A percentile compares a stretch with the other conserved stretches of the same genome.
Conservation (phyloP, 202 grass and related monocot species). For the Setaria italica region DNA sequence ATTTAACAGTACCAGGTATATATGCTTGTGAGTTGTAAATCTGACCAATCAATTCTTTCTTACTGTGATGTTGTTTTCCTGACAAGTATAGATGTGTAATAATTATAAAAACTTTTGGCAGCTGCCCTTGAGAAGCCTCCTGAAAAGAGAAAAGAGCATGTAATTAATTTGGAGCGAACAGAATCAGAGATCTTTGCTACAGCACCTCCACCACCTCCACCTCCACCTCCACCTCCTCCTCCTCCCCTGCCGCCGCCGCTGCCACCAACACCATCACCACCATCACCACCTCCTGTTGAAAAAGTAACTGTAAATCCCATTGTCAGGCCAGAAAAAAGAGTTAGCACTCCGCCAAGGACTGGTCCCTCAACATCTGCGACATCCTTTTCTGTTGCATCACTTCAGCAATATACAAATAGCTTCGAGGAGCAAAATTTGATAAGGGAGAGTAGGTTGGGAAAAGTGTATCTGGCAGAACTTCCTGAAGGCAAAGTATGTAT, state of each 20-base stretch:
- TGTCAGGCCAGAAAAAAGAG: conserved; percentile 47
- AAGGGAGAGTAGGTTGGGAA: conserved; percentile 72
- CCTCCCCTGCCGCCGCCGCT: background rate
- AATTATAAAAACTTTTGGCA: conserved; percentile 51
- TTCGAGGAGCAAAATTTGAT: conserved; percentile 81
- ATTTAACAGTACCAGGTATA: conserved; percentile 63
- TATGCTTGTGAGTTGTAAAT: conserved; percentile 14
- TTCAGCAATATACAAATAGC: conserved; percentile 91
- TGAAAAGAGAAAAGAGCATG: conserved; percentile 67
- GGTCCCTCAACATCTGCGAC: conserved; percentile 58
- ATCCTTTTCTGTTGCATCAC: conserved; percentile 83
- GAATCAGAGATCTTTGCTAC: conserved; percentile 70
- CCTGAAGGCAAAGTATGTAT: conserved; percentile 71
- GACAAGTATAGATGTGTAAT: conserved; percentile 16
- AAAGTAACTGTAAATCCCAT: conserved; percentile 59
- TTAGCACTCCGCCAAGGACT: conserved; percentile 49
- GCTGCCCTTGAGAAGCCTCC: conserved; percentile 56
- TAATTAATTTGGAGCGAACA: conserved; percentile 70
- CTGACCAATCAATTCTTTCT: conserved; percentile 22
- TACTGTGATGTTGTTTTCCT: conserved; percentile 38
- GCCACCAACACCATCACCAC: background rate
- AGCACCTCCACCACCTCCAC: conserved; percentile 62
- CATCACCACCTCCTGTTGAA: conserved; percentile 35
- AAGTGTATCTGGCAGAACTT: conserved; percentile 79
- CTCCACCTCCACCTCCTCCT: background rate